A percentile compares a stretch with the other conserved stretches of the same genome.
phyloP scores from a whole-genome alignment of 805 yeast genomes.

The Yarrowia bubula region DNA sequence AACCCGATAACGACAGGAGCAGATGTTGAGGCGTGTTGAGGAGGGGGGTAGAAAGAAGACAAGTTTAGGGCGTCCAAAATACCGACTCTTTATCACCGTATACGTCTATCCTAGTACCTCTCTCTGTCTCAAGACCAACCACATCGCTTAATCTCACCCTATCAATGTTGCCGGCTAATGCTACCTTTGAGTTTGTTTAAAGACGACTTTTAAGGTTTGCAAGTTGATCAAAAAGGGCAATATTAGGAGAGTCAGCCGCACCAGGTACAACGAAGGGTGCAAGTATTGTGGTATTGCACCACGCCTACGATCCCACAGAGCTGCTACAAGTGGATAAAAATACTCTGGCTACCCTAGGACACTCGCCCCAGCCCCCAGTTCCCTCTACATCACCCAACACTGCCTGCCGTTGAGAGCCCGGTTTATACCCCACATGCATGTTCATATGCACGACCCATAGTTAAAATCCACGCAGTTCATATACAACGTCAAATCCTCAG shows the following conservation, averaged over 20 bases:
- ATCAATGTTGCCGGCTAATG: slow-evolving; percentile 9
- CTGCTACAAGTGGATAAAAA: background rate
- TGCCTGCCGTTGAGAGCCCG: background rate
- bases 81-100: background rate
- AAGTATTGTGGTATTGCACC: background rate
- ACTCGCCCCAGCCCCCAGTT: background rate
- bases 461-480: background rate
- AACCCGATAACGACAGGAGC: background rate
- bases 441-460: background rate
- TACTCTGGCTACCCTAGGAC: background rate
- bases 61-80: background rate
- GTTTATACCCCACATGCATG: slow-evolving; percentile 8
- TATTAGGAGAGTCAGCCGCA: slow-evolving; percentile 26
- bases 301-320: background rate
- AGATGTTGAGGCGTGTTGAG: background rate
- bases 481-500: background rate
- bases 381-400: background rate
- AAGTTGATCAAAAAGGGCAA: slow-evolving; percentile 4
- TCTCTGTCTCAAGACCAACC: background rate
- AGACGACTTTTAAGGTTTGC: slow-evolving; percentile 8
- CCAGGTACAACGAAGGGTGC: background rate
- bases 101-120: background rate
- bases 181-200: slow-evolving; percentile 3
- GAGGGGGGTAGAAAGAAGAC: background rate
- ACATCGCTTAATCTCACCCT: slow-evolving; percentile 15